Evolutionary conservation across 1,139 yeast species (phyloP).

Genomic region (Candida albicans): DNA sequence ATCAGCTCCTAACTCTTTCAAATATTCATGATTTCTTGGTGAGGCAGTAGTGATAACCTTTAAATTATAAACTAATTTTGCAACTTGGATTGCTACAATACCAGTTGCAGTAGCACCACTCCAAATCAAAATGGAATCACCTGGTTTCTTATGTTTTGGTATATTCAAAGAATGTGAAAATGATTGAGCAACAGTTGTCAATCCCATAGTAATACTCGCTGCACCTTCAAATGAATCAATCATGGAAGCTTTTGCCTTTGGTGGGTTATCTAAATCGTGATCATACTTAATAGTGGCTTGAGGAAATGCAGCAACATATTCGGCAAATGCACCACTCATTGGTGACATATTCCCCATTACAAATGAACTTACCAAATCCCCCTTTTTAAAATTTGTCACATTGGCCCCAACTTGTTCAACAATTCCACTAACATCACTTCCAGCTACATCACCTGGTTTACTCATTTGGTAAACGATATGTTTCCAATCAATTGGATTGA

Average conservation of each 20-base stretch:
- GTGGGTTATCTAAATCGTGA: conserved; percentile 7
- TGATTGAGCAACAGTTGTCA: conserved; percentile 45
- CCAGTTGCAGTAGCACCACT: conserved; percentile 67
- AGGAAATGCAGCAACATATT: conserved; percentile 48
- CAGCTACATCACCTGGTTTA: conserved; percentile 48
- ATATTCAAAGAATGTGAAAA: conserved; percentile 26
- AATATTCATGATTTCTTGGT: conserved; percentile 38
- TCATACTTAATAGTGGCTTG: conserved; percentile 32
- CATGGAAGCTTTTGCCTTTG: conserved; percentile 22
- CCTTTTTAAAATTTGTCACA: conserved; percentile 53
- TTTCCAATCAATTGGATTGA: conserved; percentile 79
- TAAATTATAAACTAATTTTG: conserved; percentile 50
- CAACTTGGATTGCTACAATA: conserved; percentile 54
- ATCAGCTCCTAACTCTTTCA: conserved; percentile 60
- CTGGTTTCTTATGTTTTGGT: conserved; percentile 20
- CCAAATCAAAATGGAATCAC: conserved; percentile 48
- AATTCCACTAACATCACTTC: conserved; percentile 62
- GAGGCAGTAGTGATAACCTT: conserved; percentile 58
- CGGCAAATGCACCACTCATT: conserved; percentile 59
- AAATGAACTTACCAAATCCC: conserved; percentile 35
- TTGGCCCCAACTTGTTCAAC: conserved; percentile 55
- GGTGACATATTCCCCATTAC: conserved; percentile 30
- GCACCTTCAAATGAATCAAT: conserved; percentile 61
- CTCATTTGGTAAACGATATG: conserved; percentile 27
- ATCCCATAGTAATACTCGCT: conserved; percentile 54